Percentiles rank a stretch among this genome's conserved stretches.
Conservation (phyloP, 495 filamentous ascomycete genomes). For the Halenospora varia region DNA sequence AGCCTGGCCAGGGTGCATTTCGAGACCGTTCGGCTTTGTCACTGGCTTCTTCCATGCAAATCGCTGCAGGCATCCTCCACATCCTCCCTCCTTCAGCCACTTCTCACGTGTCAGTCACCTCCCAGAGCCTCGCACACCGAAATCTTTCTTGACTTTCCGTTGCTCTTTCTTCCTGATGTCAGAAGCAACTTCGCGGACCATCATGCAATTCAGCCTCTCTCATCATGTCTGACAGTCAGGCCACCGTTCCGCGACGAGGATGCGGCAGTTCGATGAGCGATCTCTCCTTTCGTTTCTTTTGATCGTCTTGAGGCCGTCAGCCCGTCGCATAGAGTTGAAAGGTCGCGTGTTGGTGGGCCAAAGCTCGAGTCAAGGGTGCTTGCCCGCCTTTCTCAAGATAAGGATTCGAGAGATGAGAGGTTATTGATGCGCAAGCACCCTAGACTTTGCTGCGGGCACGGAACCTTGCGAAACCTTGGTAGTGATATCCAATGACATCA, state of each 20-base stretch:
- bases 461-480: neutral
- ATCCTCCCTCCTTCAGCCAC: too few relatives aligned
- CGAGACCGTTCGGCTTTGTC: too few relatives aligned
- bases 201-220: neutral
- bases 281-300: too few relatives aligned
- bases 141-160: too few relatives aligned
- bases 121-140: too few relatives aligned
- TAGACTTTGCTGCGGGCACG: neutral
- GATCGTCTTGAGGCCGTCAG: neutral
- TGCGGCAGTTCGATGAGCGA: neutral
- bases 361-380: neutral
- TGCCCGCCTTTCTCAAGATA: conserved; percentile 9
- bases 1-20: too few relatives aligned
- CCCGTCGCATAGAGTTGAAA: neutral
- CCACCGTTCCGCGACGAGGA: neutral
- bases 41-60: too few relatives aligned
- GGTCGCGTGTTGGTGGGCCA: conserved; percentile 1
- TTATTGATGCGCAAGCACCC: conserved; percentile 12
- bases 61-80: too few relatives aligned
- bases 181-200: neutral
- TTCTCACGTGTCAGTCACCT: too few relatives aligned
- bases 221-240: neutral
- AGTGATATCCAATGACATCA: neutral
- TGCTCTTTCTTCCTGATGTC: too few relatives aligned
- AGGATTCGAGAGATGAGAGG: conserved; percentile 14